Percentiles rank a stretch among this genome's conserved stretches.
These are phyloP conservation scores for Camelina hispida DNA, from an alignment of 345 rosid genomes.

Conservation along the genomic window DNA sequence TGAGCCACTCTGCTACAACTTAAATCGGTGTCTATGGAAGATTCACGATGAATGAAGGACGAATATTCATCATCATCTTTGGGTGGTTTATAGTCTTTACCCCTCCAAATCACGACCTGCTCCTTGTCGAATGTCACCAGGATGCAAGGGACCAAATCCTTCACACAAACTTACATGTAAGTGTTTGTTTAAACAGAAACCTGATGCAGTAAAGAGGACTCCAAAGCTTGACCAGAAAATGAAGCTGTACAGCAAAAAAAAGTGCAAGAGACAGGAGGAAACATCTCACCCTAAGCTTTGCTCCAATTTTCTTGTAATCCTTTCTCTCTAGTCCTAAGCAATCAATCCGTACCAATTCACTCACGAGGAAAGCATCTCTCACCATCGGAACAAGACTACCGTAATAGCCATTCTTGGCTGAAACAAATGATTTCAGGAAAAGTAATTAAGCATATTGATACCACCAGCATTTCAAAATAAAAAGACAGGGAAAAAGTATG, in stretches of 20 bases:
- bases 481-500: constrained; percentile 15
- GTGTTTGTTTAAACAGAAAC: constrained; percentile 1
- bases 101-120: constrained; percentile 90
- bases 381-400: constrained; percentile 91
- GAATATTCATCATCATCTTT: constrained; percentile 46
- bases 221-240: constrained; percentile 8
- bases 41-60: constrained; percentile 43
- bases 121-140: constrained; percentile 92
- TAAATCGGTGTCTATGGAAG: constrained; percentile 33
- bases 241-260: neutral
- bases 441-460: neutral
- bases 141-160: constrained; percentile 88
- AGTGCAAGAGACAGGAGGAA: constrained; percentile 6
- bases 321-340: constrained; percentile 82
- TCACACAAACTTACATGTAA: constrained; percentile 30
- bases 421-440: constrained; percentile 32
- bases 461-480: constrained; percentile 3
- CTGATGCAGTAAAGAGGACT: neutral
- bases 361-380: constrained; percentile 82
- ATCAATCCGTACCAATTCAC: constrained; percentile 78
- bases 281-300: constrained; percentile 77
- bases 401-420: constrained; percentile 93
- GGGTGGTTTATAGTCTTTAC: constrained; percentile 64
- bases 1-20: neutral
- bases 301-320: constrained; percentile 92